These are phyloP conservation scores for Calamus simplicifolius DNA, from an alignment of 176 grass and related monocot species.

Conservation along the genomic window DNA sequence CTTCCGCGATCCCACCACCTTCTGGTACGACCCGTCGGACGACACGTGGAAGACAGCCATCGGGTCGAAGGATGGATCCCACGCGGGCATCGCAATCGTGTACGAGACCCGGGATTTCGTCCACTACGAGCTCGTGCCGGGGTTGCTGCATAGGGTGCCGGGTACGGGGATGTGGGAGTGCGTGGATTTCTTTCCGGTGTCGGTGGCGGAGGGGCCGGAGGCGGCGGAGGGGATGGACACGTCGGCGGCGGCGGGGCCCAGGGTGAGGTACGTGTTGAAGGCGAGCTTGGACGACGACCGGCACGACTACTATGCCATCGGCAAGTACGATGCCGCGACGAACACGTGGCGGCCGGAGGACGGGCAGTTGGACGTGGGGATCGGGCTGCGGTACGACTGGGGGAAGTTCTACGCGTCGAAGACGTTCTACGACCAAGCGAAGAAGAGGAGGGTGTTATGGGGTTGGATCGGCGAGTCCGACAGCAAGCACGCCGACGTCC, in stretches of 20 bases:
- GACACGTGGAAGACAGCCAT: slow-evolving; percentile 42
- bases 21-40: slow-evolving; percentile 47
- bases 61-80: slow-evolving; percentile 52
- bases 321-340: slow-evolving; percentile 16
- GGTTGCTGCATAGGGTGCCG: slow-evolving; percentile 30
- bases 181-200: slow-evolving; percentile 73
- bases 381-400: slow-evolving; percentile 86
- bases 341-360: slow-evolving; percentile 63
- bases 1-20: slow-evolving; percentile 84
- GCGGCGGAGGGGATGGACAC: slow-evolving; percentile 1
- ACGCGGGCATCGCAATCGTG: slow-evolving; percentile 35
- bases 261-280: slow-evolving; percentile 69
- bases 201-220: background rate
- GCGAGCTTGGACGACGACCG: slow-evolving; percentile 82
- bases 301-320: slow-evolving; percentile 84
- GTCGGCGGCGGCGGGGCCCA: background rate
- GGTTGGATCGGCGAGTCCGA: slow-evolving; percentile 79
- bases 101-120: slow-evolving; percentile 50
- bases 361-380: slow-evolving; percentile 39
- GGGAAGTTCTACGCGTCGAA: slow-evolving; percentile 90
- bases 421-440: slow-evolving; percentile 74
- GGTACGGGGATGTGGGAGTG: slow-evolving; percentile 79
- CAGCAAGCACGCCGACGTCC: slow-evolving; percentile 61
- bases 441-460: slow-evolving; percentile 67
- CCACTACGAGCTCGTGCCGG: slow-evolving; percentile 31